Conservation (phyloP, 352 stramenopile species). For the Sclerospora graminicola region DNA sequence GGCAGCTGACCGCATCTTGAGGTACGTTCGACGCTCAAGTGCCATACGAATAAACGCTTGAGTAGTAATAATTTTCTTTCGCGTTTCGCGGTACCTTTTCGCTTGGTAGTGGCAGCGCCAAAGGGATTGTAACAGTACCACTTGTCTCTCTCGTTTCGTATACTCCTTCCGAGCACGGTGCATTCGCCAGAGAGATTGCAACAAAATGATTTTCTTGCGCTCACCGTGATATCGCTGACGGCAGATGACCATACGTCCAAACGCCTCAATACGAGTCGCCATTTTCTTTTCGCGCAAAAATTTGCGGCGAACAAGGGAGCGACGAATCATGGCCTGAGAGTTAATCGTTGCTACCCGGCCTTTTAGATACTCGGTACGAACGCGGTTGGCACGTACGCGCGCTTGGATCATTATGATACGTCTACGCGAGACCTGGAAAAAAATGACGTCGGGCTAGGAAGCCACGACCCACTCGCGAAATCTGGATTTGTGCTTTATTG, state of each 20-base stretch:
- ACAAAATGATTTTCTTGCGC: constrained; percentile 54
- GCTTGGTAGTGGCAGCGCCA: constrained; percentile 62
- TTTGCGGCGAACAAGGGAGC: constrained; percentile 62
- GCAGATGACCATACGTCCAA: constrained; percentile 75
- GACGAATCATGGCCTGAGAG: constrained; percentile 83
- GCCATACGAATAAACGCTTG: constrained; percentile 64
- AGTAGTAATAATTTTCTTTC: constrained; percentile 50
- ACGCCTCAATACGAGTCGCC: constrained; percentile 75
- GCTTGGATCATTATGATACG: constrained; percentile 85
- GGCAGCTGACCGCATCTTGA: constrained; percentile 38
- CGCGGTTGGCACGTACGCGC: constrained; percentile 73
- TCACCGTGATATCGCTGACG: constrained; percentile 50
- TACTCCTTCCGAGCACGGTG: constrained; percentile 50
- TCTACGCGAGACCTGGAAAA: constrained; percentile 33
- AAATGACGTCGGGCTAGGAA: constrained; percentile 54
- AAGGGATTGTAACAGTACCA: constrained; percentile 70
- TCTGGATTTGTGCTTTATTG: constrained; percentile 73
- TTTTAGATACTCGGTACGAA: constrained; percentile 82
- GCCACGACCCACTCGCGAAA: constrained; percentile 59
- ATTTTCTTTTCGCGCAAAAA: constrained; percentile 83
- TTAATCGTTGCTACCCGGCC: constrained; percentile 80
- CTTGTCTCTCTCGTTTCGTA: constrained; percentile 28
- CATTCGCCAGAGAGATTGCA: constrained; percentile 79
- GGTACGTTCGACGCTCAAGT: constrained; percentile 36
- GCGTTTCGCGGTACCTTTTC: constrained; percentile 41